A percentile compares a stretch with the other conserved stretches of the same genome.
Evolutionary conservation across 2,329 filamentous ascomycete genomes (phyloP).

Genomic region (Epicoccum sorghinum): DNA sequence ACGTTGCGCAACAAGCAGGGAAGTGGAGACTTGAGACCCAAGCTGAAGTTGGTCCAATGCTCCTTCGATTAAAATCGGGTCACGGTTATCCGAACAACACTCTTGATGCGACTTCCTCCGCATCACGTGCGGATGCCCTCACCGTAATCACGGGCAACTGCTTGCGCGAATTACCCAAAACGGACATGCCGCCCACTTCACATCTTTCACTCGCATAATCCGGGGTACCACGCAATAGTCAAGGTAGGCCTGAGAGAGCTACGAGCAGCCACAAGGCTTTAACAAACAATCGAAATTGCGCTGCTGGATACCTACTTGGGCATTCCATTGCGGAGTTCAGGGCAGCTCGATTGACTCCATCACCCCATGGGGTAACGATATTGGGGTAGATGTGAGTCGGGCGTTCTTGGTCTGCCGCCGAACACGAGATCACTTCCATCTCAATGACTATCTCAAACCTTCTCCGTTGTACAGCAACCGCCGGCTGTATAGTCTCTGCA

Average conservation of each 20-base stretch:
- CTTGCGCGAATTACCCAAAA: conserved; percentile 11
- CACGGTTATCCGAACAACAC: conserved; percentile 7
- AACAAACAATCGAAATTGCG: background rate
- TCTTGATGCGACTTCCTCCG: background rate
- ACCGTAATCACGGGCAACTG: background rate
- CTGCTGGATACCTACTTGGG: conserved; percentile 1
- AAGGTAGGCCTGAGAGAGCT: background rate
- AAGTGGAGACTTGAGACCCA: conserved; percentile 1
- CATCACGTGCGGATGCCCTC: conserved; percentile 9
- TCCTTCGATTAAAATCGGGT: conserved; percentile 6
- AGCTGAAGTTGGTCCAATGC: background rate
- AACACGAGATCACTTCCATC: background rate
- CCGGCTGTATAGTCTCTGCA: too few relatives aligned
- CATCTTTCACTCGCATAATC: background rate
- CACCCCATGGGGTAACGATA: background rate
- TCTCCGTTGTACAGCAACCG: too few relatives aligned
- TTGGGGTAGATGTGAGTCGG: background rate
- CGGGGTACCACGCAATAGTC: background rate
- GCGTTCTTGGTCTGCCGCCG: background rate
- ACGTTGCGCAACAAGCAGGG: conserved; percentile 6
- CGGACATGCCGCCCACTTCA: conserved; percentile 10
- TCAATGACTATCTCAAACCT: background rate
- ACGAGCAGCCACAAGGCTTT: background rate
- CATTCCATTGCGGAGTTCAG: background rate
- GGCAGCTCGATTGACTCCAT: background rate